These are phyloP conservation scores for Penicillium sp. DNA, from an alignment of 2,329 filamentous ascomycete genomes.

Conservation along the genomic window DNA sequence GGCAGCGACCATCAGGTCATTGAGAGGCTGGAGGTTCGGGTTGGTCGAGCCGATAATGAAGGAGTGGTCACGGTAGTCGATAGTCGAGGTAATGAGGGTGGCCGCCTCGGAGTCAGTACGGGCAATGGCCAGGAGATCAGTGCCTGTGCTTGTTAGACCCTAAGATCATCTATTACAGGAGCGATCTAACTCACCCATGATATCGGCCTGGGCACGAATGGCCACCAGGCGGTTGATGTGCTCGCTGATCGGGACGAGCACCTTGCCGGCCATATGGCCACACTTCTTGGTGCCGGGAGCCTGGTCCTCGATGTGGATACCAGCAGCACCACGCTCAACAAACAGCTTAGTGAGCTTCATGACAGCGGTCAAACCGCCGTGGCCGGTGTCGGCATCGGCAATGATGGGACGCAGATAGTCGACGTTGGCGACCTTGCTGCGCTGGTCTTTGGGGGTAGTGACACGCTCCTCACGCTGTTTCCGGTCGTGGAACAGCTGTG, in stretches of 20 bases:
- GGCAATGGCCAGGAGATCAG: constrained; percentile 84
- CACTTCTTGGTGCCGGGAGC: constrained; percentile 99
- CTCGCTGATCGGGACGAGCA: constrained; percentile 92
- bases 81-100: constrained; percentile 93
- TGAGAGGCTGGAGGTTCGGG: constrained; percentile 74
- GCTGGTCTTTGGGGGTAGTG: constrained; percentile 68
- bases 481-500: constrained; percentile 98
- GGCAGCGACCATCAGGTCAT: constrained; percentile 85
- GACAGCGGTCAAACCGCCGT: constrained; percentile 94
- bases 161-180: neutral
- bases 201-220: constrained; percentile 95
- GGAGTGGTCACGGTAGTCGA: constrained; percentile 89
- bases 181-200: constrained; percentile 69
- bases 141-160: constrained; percentile 48
- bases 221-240: constrained; percentile 97
- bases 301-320: constrained; percentile 98
- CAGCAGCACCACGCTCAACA: constrained; percentile 91
- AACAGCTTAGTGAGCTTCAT: constrained; percentile 99
- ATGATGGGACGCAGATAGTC: constrained; percentile 96
- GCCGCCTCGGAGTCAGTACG: constrained; percentile 97
- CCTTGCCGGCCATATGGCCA: constrained; percentile 98
- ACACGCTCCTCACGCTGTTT: constrained; percentile 97
- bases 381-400: constrained; percentile 94
- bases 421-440: constrained; percentile 70
- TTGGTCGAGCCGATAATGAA: constrained; percentile 93